A percentile compares a stretch with the other conserved stretches of the same genome.
Evolutionary conservation across 441 rosid genomes (phyloP).

Genomic region (Adansonia grandidieri): DNA sequence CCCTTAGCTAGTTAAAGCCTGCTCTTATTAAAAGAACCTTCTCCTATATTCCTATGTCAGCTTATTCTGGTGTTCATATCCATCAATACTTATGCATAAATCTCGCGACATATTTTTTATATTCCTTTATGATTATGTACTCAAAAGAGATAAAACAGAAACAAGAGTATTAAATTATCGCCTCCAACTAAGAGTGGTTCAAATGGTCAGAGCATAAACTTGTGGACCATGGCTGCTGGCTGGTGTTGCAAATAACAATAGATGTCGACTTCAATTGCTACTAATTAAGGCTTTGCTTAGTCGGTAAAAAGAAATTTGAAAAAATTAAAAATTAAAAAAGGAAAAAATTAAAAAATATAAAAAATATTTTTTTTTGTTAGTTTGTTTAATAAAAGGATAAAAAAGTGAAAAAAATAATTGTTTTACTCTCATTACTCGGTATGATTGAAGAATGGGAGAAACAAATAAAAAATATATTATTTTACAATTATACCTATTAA

Average conservation of each 20-base stretch:
- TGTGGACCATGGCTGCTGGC: conserved; percentile 41
- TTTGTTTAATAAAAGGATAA: too few relatives aligned
- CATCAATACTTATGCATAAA: conserved; percentile 32
- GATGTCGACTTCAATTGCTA: conserved; percentile 1
- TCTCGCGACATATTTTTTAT: conserved; percentile 7
- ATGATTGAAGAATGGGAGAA: too few relatives aligned
- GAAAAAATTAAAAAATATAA: too few relatives aligned
- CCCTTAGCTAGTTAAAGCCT: not conserved
- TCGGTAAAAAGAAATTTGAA: too few relatives aligned
- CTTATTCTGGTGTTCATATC: conserved; percentile 28
- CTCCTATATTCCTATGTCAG: not conserved
- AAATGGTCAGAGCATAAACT: conserved; percentile 39
- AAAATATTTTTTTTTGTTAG: too few relatives aligned
- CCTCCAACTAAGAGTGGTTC: conserved; percentile 44
- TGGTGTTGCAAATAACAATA: conserved; percentile 3
- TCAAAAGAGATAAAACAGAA: conserved; percentile 9
- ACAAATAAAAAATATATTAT: too few relatives aligned
- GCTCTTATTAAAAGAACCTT: conserved; percentile 4
- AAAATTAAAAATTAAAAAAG: too few relatives aligned
- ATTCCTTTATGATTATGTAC: conserved; percentile 23
- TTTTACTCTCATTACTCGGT: too few relatives aligned
- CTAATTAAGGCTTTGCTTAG: not conserved
- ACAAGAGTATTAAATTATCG: conserved; percentile 20
- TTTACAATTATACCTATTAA: too few relatives aligned
- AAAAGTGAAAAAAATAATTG: too few relatives aligned